Percentiles rank a stretch among this genome's conserved stretches.
Conservation (phyloP, 768 basidiomycete genomes). For the Baorangia bicolor region DNA sequence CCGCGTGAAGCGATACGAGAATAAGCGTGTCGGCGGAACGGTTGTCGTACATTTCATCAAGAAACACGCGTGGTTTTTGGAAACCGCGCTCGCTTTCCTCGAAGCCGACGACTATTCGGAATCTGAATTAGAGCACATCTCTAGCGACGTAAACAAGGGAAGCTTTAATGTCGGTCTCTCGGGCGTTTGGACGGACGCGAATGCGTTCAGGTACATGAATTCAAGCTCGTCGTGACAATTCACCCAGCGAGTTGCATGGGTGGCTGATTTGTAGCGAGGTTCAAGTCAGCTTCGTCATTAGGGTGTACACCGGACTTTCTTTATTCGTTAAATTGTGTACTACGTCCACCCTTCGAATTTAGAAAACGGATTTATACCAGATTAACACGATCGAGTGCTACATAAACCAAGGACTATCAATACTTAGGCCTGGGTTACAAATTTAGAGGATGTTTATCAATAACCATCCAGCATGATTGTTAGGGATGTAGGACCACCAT, state of each 20-base stretch:
- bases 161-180: constrained; percentile 22
- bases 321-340: constrained; percentile 26
- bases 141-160: constrained; percentile 8
- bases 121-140: constrained; percentile 22
- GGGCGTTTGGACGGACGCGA: constrained; percentile 31
- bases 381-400: background rate
- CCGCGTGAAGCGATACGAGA: constrained; percentile 58
- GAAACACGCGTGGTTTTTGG: constrained; percentile 94
- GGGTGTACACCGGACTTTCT: background rate
- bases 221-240: constrained; percentile 5
- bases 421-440: background rate
- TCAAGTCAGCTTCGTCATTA: background rate
- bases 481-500: constrained; percentile 12
- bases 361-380: constrained; percentile 4
- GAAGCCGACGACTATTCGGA: constrained; percentile 75
- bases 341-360: constrained; percentile 1
- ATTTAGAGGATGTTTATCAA: background rate
- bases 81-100: constrained; percentile 86
- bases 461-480: constrained; percentile 29
- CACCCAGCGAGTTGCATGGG: background rate
- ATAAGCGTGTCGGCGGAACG: constrained; percentile 82
- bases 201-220: constrained; percentile 19
- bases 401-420: background rate
- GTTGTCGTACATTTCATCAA: constrained; percentile 97
- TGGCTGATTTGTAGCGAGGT: background rate